Evolutionary conservation across 2,329 filamentous ascomycete genomes (phyloP).

Genomic region (Monilinia fructigena): DNA sequence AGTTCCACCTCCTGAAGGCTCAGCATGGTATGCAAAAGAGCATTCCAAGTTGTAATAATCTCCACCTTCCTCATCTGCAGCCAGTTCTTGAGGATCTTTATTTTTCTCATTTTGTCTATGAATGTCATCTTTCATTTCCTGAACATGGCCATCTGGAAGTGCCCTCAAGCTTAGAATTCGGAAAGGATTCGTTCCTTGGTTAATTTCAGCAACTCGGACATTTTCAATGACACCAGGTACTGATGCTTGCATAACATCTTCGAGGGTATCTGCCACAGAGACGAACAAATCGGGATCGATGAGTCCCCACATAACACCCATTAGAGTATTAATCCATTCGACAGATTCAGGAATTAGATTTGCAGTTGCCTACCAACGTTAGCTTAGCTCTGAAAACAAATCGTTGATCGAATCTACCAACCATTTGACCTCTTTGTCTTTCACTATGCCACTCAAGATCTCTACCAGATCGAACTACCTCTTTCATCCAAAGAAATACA

Average conservation of each 20-base stretch:
- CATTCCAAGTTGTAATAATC: constrained; percentile 92
- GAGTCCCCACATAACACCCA: constrained; percentile 83
- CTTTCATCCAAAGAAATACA: constrained; percentile 87
- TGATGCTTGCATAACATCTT: constrained; percentile 96
- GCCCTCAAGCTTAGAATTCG: constrained; percentile 84
- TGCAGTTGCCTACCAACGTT: constrained; percentile 58
- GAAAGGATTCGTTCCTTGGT: constrained; percentile 87
- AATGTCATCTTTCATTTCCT: constrained; percentile 78
- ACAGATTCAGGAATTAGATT: constrained; percentile 93
- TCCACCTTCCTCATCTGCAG: constrained; percentile 85
- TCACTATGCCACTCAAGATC: constrained; percentile 88
- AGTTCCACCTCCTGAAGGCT: constrained; percentile 66
- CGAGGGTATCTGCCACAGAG: constrained; percentile 83
- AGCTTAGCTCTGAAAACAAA: not conserved
- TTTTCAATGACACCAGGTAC: constrained; percentile 90
- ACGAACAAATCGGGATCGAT: constrained; percentile 95
- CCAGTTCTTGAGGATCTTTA: constrained; percentile 83
- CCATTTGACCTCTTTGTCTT: constrained; percentile 76
- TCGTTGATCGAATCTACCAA: constrained; percentile 38
- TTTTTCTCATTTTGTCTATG: constrained; percentile 74
- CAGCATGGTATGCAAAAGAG: constrained; percentile 86
- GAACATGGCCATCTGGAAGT: constrained; percentile 76
- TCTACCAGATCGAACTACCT: constrained; percentile 76
- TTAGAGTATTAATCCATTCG: constrained; percentile 91
- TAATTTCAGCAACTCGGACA: constrained; percentile 91